Percentiles rank a stretch among this genome's conserved stretches.
phyloP scores from a whole-genome alignment of 331 rosid species.

The Pyracantha coccinea region DNA sequence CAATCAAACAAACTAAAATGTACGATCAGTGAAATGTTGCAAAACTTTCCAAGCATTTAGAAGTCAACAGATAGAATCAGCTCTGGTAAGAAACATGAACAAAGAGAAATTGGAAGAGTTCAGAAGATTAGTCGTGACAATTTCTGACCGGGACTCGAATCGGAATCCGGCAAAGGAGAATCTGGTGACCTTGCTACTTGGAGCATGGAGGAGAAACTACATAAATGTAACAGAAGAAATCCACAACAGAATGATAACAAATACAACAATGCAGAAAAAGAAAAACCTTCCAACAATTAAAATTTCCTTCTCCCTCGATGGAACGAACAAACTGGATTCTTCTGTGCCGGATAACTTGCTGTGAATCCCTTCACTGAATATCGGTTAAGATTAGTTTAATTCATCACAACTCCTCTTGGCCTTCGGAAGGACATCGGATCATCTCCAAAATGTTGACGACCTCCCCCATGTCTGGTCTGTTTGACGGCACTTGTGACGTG shows the following conservation, averaged over 20 bases:
- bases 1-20: no score
- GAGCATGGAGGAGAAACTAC: constrained; percentile 38
- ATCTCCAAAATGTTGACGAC: constrained; percentile 95
- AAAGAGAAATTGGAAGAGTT: constrained; percentile 12
- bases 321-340: constrained; percentile 75
- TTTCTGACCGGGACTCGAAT: constrained; percentile 31
- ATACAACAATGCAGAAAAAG: background rate
- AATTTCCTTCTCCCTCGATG: constrained; percentile 12
- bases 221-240: constrained; percentile 22
- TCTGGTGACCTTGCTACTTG: constrained; percentile 46
- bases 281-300: background rate
- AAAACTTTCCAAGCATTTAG: background rate
- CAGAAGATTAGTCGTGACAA: constrained; percentile 36
- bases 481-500: constrained; percentile 96
- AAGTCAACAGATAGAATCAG: background rate
- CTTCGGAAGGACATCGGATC: constrained; percentile 91
- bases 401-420: constrained; percentile 74
- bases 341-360: constrained; percentile 66
- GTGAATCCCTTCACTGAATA: constrained; percentile 26
- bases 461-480: constrained; percentile 96
- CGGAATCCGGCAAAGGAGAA: constrained; percentile 94
- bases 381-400: constrained; percentile 20
- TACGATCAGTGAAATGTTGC: background rate
- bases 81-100: background rate
- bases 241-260: constrained; percentile 16